Evolutionary conservation across 805 yeast species (phyloP).

Genomic region (Cyberlindnera xylosilytica): DNA sequence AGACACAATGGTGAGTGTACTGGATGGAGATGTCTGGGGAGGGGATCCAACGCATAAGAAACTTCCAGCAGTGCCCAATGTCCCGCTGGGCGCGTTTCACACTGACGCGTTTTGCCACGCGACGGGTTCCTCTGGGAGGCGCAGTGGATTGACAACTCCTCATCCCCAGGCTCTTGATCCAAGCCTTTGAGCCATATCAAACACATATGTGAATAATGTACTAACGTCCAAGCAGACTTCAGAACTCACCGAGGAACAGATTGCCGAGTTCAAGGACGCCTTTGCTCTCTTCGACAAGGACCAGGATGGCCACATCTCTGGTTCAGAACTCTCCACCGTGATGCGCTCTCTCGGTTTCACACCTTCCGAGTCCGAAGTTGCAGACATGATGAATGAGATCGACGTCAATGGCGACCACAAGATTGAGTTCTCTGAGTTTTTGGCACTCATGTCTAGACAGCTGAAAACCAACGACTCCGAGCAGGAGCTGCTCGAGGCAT

Average conservation of each 20-base stretch:
- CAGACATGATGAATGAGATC: conserved; percentile 96
- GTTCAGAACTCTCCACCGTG: conserved; percentile 93
- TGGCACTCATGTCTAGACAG: conserved; percentile 78
- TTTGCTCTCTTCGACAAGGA: conserved; percentile 96
- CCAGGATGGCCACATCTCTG: conserved; percentile 94
- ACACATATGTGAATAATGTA: no score
- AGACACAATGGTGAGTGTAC: no score
- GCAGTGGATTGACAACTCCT: no score
- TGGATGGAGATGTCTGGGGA: no score
- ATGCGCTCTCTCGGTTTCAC: conserved; percentile 99
- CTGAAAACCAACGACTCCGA: conserved; percentile 96
- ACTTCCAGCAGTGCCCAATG: no score
- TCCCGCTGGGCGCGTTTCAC: no score
- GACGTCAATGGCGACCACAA: conserved; percentile 93
- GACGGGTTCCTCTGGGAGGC: not conserved
- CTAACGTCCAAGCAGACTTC: conserved; percentile 35
- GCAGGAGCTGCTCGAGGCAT: conserved; percentile 96
- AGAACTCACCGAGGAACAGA: conserved; percentile 92
- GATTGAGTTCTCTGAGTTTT: conserved; percentile 77
- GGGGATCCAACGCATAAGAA: no score
- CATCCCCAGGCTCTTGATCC: no score
- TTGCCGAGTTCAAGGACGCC: conserved; percentile 96
- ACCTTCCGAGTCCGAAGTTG: conserved; percentile 93
- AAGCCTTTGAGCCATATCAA: no score
- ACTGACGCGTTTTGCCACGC: not conserved